Conservation (phyloP, 108 stramenopile genomes). For the Discostella stelligeroides region DNA sequence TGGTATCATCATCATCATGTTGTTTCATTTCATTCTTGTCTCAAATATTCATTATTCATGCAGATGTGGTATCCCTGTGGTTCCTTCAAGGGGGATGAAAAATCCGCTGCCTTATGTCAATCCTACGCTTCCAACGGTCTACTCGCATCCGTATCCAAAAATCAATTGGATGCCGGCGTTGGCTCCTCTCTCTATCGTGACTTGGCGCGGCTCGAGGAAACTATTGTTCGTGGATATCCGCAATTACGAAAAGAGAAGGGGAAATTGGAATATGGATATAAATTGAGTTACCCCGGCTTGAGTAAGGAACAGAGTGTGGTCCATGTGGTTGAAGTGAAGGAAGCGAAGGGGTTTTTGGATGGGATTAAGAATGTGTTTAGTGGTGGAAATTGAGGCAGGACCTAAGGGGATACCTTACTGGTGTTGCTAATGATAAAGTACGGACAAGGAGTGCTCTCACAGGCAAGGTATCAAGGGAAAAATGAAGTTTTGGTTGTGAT, state of each 20-base stretch:
- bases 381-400: conserved; percentile 6
- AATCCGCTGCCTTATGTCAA: conserved; percentile 73
- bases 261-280: conserved; percentile 85
- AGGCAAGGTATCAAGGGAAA: too few species aligned
- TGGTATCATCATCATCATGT: too few species aligned
- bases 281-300: conserved; percentile 66
- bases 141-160: conserved; percentile 74
- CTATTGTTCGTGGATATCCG: conserved; percentile 74
- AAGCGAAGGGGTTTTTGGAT: conserved; percentile 71
- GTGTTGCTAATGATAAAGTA: too few species aligned
- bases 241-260: conserved; percentile 69
- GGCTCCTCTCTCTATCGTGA: conserved; percentile 66
- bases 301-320: conserved; percentile 74
- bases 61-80: conserved; percentile 93
- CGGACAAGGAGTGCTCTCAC: too few species aligned
- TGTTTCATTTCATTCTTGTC: too few species aligned
- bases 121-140: conserved; percentile 59
- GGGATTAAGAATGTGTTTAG: conserved; percentile 72
- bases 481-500: too few species aligned
- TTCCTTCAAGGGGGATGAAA: conserved; percentile 87
- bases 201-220: conserved; percentile 60
- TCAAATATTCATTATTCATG: too few species aligned
- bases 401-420: background rate
- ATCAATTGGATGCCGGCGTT: conserved; percentile 84
- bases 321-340: conserved; percentile 69